Evolutionary conservation across 2,329 filamentous ascomycete species (phyloP).

Genomic region (Monilinia polystroma): DNA sequence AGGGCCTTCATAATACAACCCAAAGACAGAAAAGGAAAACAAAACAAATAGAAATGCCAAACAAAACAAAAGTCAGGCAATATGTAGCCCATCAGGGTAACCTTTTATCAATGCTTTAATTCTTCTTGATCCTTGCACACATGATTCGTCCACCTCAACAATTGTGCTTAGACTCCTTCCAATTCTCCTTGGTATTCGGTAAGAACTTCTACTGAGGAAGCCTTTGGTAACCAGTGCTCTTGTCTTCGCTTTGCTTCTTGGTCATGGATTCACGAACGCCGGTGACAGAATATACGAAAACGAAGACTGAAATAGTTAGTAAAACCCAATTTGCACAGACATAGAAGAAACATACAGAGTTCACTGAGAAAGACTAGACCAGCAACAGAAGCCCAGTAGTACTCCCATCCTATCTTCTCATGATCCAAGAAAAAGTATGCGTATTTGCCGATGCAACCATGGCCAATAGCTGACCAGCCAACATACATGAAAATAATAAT

Average conservation of each 20-base stretch:
- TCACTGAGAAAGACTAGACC: conserved; percentile 30
- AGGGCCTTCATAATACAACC: background rate
- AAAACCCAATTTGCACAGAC: conserved; percentile 1
- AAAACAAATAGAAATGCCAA: conserved; percentile 3
- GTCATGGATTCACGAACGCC: conserved; percentile 31
- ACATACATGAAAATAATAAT: conserved; percentile 34
- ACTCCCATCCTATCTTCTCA: conserved; percentile 34
- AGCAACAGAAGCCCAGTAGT: conserved; percentile 30
- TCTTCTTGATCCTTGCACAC: conserved; percentile 5
- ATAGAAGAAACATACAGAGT: conserved; percentile 30
- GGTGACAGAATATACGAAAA: conserved; percentile 31
- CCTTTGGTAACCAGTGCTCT: conserved; percentile 29
- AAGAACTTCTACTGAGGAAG: conserved; percentile 30
- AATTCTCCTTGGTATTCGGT: background rate
- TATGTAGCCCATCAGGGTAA: background rate
- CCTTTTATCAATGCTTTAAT: conserved; percentile 6
- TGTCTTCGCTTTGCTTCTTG: conserved; percentile 28
- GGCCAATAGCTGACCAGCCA: conserved; percentile 38
- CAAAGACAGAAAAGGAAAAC: background rate
- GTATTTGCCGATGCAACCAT: conserved; percentile 34
- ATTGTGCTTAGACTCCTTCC: background rate
- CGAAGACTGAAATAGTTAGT: conserved; percentile 27
- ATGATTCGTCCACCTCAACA: conserved; percentile 7
- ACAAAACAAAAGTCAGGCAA: conserved; percentile 9
- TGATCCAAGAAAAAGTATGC: conserved; percentile 40